phyloP scores from a whole-genome alignment of 768 basidiomycete species.

The Collybia mongolica region DNA sequence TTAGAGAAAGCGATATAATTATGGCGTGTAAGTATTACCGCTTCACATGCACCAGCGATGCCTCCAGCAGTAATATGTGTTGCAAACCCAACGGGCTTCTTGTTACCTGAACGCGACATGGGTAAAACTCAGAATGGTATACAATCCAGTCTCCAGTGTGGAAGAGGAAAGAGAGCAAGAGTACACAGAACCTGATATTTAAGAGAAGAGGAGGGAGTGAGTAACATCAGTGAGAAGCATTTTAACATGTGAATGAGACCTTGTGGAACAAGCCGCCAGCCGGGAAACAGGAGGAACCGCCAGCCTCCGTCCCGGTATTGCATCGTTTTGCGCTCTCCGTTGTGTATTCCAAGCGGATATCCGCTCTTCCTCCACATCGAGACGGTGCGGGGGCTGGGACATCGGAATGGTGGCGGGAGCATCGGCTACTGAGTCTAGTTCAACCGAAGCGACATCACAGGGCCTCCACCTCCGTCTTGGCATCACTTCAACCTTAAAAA shows the following conservation, averaged over 20 bases:
- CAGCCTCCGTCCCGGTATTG: slow-evolving; percentile 9
- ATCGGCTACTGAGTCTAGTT: no score
- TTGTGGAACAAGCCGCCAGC: slow-evolving; percentile 18
- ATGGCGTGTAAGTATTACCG: slow-evolving; percentile 46
- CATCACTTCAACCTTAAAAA: no score
- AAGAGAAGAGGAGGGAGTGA: neutral
- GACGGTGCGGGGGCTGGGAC: slow-evolving; percentile 3
- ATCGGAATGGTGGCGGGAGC: neutral
- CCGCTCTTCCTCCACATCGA: slow-evolving; percentile 13
- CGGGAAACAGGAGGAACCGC: slow-evolving; percentile 5
- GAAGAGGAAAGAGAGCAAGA: slow-evolving; percentile 3
- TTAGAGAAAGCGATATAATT: neutral
- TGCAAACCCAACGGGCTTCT: slow-evolving; percentile 81
- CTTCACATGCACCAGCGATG: slow-evolving; percentile 91
- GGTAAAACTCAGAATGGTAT: slow-evolving; percentile 2
- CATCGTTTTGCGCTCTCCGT: neutral
- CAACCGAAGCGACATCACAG: no score
- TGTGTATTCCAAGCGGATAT: slow-evolving; percentile 15
- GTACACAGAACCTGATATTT: no score
- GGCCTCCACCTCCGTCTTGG: no score
- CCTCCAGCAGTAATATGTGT: slow-evolving; percentile 95
- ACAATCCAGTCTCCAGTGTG: slow-evolving; percentile 7
- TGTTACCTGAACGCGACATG: slow-evolving; percentile 59
- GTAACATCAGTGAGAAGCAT: neutral
- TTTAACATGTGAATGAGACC: slow-evolving; percentile 21